Percentiles rank a stretch among this genome's conserved stretches.
phyloP scores from a whole-genome alignment of 257 asterid genomes.

The Anisodus tanguticus region DNA sequence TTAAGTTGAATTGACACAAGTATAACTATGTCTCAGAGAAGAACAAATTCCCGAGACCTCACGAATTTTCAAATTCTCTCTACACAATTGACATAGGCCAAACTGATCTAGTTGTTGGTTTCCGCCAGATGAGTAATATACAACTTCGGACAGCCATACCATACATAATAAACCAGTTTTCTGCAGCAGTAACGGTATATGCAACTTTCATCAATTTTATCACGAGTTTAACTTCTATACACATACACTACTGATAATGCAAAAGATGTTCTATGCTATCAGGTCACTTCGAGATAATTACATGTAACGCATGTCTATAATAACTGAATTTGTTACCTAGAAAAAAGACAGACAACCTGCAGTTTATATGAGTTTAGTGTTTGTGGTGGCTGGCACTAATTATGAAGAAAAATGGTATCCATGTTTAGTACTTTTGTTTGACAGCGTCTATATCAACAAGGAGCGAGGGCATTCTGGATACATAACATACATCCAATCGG shows the following conservation, averaged over 20 bases:
- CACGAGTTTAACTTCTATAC: too few relatives aligned
- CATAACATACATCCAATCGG: constrained; percentile 85
- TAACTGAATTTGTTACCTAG: background rate
- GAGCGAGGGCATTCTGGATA: constrained; percentile 72
- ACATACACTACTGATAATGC: background rate
- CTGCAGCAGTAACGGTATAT: constrained; percentile 46
- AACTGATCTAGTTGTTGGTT: constrained; percentile 45
- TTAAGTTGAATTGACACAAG: background rate
- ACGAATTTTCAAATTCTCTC: constrained; percentile 50
- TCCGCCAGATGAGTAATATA: constrained; percentile 36
- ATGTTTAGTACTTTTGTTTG: background rate
- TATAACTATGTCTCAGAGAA: constrained; percentile 1
- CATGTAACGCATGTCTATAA: background rate
- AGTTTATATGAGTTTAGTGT: too few relatives aligned
- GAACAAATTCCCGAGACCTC: constrained; percentile 44
- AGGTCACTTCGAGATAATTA: background rate
- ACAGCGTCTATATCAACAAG: constrained; percentile 58
- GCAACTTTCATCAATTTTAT: background rate
- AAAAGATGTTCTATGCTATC: background rate
- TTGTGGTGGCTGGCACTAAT: background rate
- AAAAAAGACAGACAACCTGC: background rate
- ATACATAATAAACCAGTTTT: constrained; percentile 45
- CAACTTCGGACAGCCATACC: constrained; percentile 45
- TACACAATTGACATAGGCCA: constrained; percentile 64
- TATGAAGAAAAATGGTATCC: background rate